Conservation (phyloP, 2,329 filamentous ascomycete genomes). For the Rugonectria rugulosa region DNA sequence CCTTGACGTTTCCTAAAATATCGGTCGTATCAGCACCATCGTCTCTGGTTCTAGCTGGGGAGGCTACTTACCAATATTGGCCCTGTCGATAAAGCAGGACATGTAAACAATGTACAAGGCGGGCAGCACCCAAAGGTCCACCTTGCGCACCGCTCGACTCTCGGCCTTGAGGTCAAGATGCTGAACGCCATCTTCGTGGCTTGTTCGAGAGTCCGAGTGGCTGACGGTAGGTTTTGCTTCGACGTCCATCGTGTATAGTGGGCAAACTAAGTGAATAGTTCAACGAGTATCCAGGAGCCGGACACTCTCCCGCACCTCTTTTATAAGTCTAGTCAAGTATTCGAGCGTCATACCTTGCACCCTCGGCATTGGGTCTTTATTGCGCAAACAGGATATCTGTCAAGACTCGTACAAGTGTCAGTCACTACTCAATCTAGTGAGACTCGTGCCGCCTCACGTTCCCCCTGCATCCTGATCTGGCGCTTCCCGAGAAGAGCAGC, state of each 20-base stretch:
- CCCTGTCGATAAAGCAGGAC: conserved; percentile 62
- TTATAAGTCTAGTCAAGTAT: too few species aligned
- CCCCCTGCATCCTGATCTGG: not conserved
- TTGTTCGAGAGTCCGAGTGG: not conserved
- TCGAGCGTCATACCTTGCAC: not conserved
- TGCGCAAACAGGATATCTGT: not conserved
- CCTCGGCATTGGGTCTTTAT: not conserved
- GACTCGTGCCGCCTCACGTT: conserved; percentile 1
- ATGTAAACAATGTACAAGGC: conserved; percentile 65
- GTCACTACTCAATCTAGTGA: conserved; percentile 2
- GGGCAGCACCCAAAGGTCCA: conserved; percentile 44
- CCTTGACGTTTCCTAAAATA: conserved; percentile 40
- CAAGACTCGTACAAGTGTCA: conserved; percentile 1
- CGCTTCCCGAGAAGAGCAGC: not conserved
- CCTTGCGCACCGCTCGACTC: conserved; percentile 41
- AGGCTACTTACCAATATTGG: conserved; percentile 56
- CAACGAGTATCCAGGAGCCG: not conserved
- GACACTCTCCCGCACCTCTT: not conserved
- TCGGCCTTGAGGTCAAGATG: conserved; percentile 39
- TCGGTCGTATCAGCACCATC: too few species aligned
- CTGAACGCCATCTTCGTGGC: not conserved
- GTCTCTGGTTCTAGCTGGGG: too few species aligned
- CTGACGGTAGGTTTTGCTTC: not conserved
- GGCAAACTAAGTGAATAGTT: not conserved
- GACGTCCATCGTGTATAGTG: not conserved